A percentile compares a stretch with the other conserved stretches of the same genome.
phyloP scores from a whole-genome alignment of 1,284 basidiomycete species.

The Coniferiporia sulphurascens region DNA sequence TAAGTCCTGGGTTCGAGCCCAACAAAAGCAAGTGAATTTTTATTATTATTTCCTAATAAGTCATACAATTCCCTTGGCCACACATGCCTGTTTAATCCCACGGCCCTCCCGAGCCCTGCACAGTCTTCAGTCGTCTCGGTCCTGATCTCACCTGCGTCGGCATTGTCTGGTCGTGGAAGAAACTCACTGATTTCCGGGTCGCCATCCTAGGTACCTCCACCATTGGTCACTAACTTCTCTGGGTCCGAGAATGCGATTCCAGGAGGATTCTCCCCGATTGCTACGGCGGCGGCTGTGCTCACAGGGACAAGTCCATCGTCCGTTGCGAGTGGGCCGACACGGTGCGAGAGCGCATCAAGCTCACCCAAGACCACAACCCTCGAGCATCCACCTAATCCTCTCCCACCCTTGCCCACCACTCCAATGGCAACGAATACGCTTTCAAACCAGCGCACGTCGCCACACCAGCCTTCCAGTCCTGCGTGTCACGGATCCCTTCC shows the following conservation, averaged over 20 bases:
- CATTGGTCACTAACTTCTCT: slow-evolving; percentile 9
- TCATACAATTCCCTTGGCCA: no score
- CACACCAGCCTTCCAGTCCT: slow-evolving; percentile 5
- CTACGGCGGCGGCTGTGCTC: neutral
- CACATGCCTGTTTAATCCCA: slow-evolving; percentile 44
- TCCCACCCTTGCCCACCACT: slow-evolving; percentile 16
- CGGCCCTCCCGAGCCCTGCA: slow-evolving; percentile 33
- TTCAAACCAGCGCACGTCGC: neutral
- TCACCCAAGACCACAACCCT: slow-evolving; percentile 21
- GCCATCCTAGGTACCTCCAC: slow-evolving; percentile 4
- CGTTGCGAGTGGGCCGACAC: slow-evolving; percentile 22
- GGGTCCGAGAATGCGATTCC: neutral
- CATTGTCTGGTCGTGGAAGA: slow-evolving; percentile 3
- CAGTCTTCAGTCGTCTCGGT: slow-evolving; percentile 15
- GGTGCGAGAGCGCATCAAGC: slow-evolving; percentile 20
- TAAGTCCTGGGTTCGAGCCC: no score
- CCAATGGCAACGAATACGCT: slow-evolving; percentile 7
- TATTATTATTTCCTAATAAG: no score
- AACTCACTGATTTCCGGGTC: slow-evolving; percentile 7
- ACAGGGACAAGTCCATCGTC: slow-evolving; percentile 17
- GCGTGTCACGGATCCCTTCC: slow-evolving; percentile 16
- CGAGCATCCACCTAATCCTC: slow-evolving; percentile 24
- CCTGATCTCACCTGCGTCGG: slow-evolving; percentile 3
- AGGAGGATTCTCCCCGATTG: slow-evolving; percentile 8
- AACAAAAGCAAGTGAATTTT: no score